phyloP scores from a whole-genome alignment of 108 stramenopile genomes.

The Discostella pseudostelligera region DNA sequence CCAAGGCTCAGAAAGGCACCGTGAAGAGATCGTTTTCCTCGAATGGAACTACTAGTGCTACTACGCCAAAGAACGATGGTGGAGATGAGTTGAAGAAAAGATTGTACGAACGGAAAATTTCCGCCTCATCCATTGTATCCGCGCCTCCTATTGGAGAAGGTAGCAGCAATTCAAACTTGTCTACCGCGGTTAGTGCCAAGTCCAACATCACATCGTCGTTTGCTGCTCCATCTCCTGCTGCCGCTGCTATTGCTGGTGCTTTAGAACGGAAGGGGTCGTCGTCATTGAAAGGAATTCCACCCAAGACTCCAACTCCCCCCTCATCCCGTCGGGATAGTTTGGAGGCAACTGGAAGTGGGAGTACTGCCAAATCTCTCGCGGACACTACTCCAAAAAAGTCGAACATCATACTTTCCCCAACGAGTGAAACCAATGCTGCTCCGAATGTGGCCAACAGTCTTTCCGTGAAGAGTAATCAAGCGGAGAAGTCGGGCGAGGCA shows the following conservation, averaged over 20 bases:
- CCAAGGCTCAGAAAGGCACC: constrained; percentile 26
- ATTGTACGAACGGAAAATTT: not conserved
- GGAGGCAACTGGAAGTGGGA: constrained; percentile 4
- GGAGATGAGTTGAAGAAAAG: not conserved
- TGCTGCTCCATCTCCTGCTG: constrained; percentile 8
- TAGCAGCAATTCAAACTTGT: not conserved
- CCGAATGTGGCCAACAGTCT: not conserved
- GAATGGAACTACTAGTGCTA: not conserved
- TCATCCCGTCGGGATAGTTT: not conserved
- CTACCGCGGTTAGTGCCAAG: not conserved
- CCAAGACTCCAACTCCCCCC: not conserved
- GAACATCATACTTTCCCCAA: not conserved
- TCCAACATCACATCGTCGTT: constrained; percentile 11
- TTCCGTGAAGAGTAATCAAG: too few species aligned
- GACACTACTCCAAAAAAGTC: constrained; percentile 17
- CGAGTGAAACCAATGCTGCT: not conserved
- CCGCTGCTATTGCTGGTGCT: constrained; percentile 1
- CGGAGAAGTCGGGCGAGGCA: not conserved
- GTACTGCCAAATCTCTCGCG: not conserved
- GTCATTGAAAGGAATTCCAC: not conserved
- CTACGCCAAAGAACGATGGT: constrained; percentile 1
- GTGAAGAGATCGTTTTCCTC: not conserved
- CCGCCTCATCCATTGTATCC: constrained; percentile 1
- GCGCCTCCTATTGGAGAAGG: not conserved
- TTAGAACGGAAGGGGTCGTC: not conserved